These are phyloP conservation scores for Solanum stenotomum DNA, from an alignment of 257 asterid species.

Conservation along the genomic window DNA sequence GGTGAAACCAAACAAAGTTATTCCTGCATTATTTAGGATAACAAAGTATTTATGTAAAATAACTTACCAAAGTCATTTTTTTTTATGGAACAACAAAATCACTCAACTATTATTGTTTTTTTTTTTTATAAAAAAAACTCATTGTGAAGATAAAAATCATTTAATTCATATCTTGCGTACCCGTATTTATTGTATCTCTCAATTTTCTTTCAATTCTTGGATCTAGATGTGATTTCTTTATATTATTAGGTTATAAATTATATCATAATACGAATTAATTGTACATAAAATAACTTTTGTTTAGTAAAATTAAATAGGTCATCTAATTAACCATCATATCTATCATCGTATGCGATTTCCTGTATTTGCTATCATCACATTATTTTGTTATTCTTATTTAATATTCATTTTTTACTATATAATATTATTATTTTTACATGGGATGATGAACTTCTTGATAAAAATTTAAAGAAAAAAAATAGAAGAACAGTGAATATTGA, in stretches of 20 bases:
- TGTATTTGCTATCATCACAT: too few species aligned
- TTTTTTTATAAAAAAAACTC: not conserved
- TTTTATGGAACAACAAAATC: not conserved
- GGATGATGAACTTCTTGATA: not conserved
- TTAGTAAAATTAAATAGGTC: not conserved
- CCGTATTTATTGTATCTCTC: not conserved
- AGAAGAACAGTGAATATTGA: not conserved
- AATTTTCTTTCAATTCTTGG: not conserved
- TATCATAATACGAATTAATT: too few species aligned
- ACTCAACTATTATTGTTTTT: not conserved
- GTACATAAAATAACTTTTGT: not conserved
- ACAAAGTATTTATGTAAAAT: not conserved
- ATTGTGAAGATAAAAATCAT: too few species aligned
- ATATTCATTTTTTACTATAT: too few species aligned
- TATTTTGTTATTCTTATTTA: too few species aligned
- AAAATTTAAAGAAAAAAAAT: not conserved
- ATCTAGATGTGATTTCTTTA: too few species aligned
- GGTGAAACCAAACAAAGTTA: too few species aligned
- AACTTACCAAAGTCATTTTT: too few species aligned
- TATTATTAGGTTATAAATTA: not conserved
- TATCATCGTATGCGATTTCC: too few species aligned
- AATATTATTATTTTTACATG: too few species aligned
- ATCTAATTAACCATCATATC: not conserved
- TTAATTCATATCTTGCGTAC: too few species aligned
- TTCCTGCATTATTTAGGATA: not conserved